Conservation (phyloP, 2,329 filamentous ascomycete genomes). For the Cercospora sesami region DNA sequence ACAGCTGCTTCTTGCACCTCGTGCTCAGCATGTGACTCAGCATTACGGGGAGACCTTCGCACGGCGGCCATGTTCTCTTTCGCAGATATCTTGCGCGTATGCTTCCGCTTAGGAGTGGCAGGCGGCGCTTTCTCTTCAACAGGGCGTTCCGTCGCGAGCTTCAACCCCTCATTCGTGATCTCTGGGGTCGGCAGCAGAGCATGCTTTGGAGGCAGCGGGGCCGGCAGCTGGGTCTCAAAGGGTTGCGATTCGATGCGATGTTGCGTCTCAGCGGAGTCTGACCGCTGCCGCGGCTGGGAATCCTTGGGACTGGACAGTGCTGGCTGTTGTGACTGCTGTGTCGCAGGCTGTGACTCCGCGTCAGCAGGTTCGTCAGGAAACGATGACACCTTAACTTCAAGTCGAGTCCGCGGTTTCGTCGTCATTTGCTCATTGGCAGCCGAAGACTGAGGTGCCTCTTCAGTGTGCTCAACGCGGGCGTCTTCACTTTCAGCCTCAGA, state of each 20-base stretch:
- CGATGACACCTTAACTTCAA: background rate
- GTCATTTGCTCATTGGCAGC: background rate
- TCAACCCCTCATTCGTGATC: slow-evolving; percentile 33
- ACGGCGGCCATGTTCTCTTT: slow-evolving; percentile 15
- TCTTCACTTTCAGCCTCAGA: slow-evolving; percentile 2
- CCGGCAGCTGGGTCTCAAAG: slow-evolving; percentile 10
- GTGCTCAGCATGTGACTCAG: slow-evolving; percentile 2
- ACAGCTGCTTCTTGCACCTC: background rate
- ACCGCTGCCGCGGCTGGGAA: slow-evolving; percentile 18
- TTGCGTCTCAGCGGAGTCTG: slow-evolving; percentile 15
- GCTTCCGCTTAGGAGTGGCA: slow-evolving; percentile 12
- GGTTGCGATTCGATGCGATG: slow-evolving; percentile 10
- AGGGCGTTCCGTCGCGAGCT: slow-evolving; percentile 9
- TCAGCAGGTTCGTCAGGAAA: background rate
- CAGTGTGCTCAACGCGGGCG: too few relatives aligned
- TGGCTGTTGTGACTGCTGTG: slow-evolving; percentile 11
- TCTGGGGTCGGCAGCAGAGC: slow-evolving; percentile 41
- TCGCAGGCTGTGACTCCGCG: background rate
- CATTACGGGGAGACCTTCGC: slow-evolving; percentile 19
- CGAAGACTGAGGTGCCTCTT: background rate
- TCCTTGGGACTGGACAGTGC: slow-evolving; percentile 23
- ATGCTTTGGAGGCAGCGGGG: background rate
- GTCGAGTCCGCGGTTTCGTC: background rate
- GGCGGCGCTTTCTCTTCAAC: background rate
- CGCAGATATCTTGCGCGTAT: slow-evolving; percentile 10